Evolutionary conservation across 2,329 filamentous ascomycete genomes (phyloP).

Genomic region (Trichoderma koningiopsis): DNA sequence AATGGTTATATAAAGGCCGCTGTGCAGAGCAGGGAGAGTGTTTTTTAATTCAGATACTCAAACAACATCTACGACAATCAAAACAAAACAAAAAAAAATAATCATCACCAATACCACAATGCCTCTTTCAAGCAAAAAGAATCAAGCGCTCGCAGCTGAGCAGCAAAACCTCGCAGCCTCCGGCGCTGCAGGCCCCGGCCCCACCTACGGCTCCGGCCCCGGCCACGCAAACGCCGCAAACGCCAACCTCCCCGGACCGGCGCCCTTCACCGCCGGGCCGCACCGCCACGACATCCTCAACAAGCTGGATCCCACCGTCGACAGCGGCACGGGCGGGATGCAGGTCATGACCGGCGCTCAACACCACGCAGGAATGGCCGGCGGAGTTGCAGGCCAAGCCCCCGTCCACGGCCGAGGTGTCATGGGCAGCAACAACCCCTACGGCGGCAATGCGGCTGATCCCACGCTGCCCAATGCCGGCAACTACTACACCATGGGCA

Average conservation of each 20-base stretch:
- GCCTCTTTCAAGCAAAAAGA: conserved; percentile 16
- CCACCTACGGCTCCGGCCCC: neutral
- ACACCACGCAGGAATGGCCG: neutral
- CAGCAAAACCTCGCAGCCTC: conserved; percentile 16
- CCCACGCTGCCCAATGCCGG: conserved; percentile 42
- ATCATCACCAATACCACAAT: conserved; percentile 17
- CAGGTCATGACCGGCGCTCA: conserved; percentile 17
- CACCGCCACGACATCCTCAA: conserved; percentile 28
- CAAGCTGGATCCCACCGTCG: conserved; percentile 28
- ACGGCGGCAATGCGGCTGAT: conserved; percentile 47
- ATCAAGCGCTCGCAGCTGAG: conserved; percentile 2
- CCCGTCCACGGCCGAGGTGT: neutral
- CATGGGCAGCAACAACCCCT: conserved; percentile 22
- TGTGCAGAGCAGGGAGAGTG: too few relatives aligned
- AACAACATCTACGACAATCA: neutral
- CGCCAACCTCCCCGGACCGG: conserved; percentile 26
- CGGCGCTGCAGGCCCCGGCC: neutral
- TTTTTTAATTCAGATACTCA: neutral
- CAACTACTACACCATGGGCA: conserved; percentile 19
- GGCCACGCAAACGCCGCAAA: neutral
- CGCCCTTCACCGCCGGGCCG: conserved; percentile 27
- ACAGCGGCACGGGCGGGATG: conserved; percentile 23
- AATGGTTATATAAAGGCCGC: neutral
- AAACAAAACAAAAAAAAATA: neutral
- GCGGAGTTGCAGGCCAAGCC: neutral